Percentiles rank a stretch among this genome's conserved stretches.
Conservation (phyloP, 139 green algal species). For the Pleodorina starrii region DNA sequence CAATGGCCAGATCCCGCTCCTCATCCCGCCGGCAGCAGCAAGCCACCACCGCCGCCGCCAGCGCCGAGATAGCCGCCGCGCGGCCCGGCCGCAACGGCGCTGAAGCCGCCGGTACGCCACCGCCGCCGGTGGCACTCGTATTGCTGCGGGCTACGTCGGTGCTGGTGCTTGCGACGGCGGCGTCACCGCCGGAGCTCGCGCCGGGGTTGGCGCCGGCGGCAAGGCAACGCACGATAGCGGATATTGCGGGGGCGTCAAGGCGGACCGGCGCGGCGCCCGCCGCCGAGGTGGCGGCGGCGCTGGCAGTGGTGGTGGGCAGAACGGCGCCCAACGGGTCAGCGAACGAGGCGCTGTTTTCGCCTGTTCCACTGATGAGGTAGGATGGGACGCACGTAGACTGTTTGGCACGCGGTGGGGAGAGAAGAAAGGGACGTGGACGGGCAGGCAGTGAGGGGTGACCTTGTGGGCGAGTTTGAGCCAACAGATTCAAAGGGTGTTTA, state of each 20-base stretch:
- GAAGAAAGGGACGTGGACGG: not conserved
- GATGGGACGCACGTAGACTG: not conserved
- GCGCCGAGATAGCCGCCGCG: not conserved
- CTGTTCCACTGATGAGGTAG: not conserved
- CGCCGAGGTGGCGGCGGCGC: not conserved
- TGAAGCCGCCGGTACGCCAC: not conserved
- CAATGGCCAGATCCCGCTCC: constrained; percentile 6
- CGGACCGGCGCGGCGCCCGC: not conserved
- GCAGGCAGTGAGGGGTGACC: no score
- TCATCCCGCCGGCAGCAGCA: constrained; percentile 27
- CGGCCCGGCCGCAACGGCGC: not conserved
- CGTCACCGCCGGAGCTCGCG: not conserved
- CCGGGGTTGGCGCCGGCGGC: not conserved
- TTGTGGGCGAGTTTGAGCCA: no score
- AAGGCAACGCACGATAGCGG: constrained; percentile 33
- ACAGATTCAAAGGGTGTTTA: no score
- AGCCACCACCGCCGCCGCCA: constrained; percentile 42
- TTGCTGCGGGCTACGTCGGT: no score
- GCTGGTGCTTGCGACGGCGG: no score
- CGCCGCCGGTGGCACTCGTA: no score
- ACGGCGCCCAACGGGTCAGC: not conserved
- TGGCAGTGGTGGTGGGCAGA: not conserved
- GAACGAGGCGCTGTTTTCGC: not conserved
- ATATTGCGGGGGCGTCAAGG: not conserved
- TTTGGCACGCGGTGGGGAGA: not conserved